Conservation (phyloP, 345 rosid genomes). For the Bruguiera sexangula region DNA sequence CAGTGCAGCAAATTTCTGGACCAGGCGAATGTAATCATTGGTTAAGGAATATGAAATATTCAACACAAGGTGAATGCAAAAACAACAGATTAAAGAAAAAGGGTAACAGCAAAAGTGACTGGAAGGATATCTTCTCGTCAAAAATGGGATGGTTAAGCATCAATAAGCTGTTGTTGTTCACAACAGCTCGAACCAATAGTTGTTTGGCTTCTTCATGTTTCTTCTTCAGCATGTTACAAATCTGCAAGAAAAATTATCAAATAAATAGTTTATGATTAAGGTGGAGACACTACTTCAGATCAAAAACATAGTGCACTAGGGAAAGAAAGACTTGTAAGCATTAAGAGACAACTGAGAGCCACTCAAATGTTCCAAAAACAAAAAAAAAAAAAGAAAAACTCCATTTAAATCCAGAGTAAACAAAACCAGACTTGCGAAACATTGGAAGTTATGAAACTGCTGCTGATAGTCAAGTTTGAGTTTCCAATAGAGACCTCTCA, state of each 20-base stretch:
- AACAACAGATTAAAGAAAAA: neutral
- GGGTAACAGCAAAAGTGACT: neutral
- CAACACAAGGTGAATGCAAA: neutral
- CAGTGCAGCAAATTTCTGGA: conserved; percentile 54
- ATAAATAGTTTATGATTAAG: neutral
- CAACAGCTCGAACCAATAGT: conserved; percentile 69
- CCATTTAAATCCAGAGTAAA: no score
- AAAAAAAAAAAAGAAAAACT: no score
- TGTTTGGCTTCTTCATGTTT: conserved; percentile 87
- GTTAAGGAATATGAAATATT: conserved; percentile 43
- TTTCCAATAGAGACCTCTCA: no score
- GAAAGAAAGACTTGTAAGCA: neutral
- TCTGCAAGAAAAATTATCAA: conserved; percentile 38
- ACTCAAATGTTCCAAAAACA: no score
- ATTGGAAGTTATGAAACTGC: no score
- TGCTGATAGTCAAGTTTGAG: no score
- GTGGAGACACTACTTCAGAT: neutral
- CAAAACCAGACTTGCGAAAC: no score
- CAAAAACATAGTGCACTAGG: neutral
- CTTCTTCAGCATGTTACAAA: conserved; percentile 74
- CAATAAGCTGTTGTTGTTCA: conserved; percentile 68
- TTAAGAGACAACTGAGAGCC: no score
- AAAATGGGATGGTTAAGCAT: conserved; percentile 84
- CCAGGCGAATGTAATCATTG: conserved; percentile 49
- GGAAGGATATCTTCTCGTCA: conserved; percentile 85